Percentiles rank a stretch among this genome's conserved stretches.
phyloP scores from a whole-genome alignment of 2,329 filamentous ascomycete species.

The Fragosphaeria purpurea region DNA sequence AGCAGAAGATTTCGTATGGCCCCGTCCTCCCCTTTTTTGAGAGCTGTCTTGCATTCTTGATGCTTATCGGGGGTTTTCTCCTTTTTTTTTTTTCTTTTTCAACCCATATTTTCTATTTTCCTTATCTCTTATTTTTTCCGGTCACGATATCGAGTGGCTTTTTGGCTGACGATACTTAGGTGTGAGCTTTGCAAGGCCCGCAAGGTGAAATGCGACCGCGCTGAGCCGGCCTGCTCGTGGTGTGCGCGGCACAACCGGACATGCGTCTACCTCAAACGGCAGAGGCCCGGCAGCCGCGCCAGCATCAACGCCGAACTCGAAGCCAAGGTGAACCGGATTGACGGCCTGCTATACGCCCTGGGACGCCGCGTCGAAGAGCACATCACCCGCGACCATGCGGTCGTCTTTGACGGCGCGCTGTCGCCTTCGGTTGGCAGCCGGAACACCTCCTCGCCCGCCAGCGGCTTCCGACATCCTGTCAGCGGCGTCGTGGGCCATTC shows the following conservation, averaged over 20 bases:
- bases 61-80: neutral
- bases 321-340: conserved; percentile 58
- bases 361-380: conserved; percentile 24
- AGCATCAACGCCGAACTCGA: conserved; percentile 67
- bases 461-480: neutral
- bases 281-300: conserved; percentile 55
- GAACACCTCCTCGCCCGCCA: neutral
- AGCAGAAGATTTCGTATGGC: conserved; percentile 5
- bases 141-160: neutral
- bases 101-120: too few species aligned
- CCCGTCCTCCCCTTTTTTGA: neutral
- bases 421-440: conserved; percentile 1
- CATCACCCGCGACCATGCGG: conserved; percentile 8
- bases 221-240: conserved; percentile 62
- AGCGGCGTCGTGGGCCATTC: conserved; percentile 45
- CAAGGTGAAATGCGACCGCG: conserved; percentile 72
- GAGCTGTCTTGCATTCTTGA: neutral
- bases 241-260: conserved; percentile 51
- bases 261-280: conserved; percentile 59
- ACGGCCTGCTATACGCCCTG: conserved; percentile 55
- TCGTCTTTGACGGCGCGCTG: neutral
- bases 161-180: conserved; percentile 27
- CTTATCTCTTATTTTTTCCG: neutral
- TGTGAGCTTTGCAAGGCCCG: conserved; percentile 72
- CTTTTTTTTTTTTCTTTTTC: too few species aligned